Percentiles rank a stretch among this genome's conserved stretches.
Evolutionary conservation across 352 stramenopile genomes (phyloP).

Genomic region (Phytopythium kandeliae): DNA sequence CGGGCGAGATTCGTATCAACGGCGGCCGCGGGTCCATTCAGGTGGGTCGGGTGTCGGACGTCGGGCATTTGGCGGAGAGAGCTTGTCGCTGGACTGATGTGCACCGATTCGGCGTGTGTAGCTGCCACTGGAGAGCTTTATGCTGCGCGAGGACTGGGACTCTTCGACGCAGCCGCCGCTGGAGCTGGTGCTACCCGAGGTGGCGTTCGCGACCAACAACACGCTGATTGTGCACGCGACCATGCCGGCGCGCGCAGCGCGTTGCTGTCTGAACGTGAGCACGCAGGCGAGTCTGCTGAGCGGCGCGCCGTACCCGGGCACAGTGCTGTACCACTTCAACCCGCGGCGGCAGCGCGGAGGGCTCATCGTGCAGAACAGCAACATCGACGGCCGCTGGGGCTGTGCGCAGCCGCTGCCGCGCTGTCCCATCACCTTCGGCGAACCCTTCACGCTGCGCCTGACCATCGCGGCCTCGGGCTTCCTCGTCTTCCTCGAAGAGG

Average conservation of each 20-base stretch:
- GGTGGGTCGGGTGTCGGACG: neutral
- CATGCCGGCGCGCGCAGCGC: constrained; percentile 47
- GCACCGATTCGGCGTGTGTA: too few species aligned
- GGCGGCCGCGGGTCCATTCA: constrained; percentile 71
- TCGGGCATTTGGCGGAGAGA: too few species aligned
- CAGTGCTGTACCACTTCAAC: constrained; percentile 80
- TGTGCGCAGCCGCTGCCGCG: constrained; percentile 57
- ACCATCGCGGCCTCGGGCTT: constrained; percentile 70
- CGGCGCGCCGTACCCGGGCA: constrained; percentile 63
- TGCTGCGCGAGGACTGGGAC: constrained; percentile 76
- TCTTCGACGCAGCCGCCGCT: constrained; percentile 49
- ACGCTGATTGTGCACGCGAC: constrained; percentile 80
- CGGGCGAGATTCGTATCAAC: constrained; percentile 73
- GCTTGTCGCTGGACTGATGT: too few species aligned
- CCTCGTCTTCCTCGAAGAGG: constrained; percentile 72
- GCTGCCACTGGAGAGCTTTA: constrained; percentile 70
- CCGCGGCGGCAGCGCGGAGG: constrained; percentile 54
- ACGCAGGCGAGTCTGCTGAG: constrained; percentile 68
- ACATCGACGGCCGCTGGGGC: constrained; percentile 74
- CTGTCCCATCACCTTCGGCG: constrained; percentile 66
- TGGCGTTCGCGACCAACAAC: constrained; percentile 81
- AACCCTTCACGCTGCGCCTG: constrained; percentile 70
- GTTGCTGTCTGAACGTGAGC: constrained; percentile 77
- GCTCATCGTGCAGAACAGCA: constrained; percentile 78
- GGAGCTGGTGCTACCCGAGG: constrained; percentile 62